Conservation (phyloP, 176 grass and related monocot genomes). For the Rhynchospora tenuis region DNA sequence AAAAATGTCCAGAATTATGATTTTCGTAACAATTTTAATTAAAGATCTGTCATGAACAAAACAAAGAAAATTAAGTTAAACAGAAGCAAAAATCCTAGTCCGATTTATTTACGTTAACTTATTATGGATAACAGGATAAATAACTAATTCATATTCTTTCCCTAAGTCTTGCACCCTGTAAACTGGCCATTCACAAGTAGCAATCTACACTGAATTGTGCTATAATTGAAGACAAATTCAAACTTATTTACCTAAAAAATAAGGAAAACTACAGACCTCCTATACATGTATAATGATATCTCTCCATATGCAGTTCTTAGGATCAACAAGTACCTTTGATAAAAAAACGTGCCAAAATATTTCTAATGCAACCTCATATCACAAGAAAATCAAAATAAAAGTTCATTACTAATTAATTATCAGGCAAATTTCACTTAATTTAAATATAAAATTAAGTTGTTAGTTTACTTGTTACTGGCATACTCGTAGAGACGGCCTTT, state of each 20-base stretch:
- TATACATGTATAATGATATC: not conserved
- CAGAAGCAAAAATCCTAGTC: not conserved
- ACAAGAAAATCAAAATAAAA: not conserved
- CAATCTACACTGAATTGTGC: not conserved
- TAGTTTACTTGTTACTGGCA: conserved; percentile 36
- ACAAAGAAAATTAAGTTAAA: not conserved
- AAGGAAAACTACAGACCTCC: not conserved
- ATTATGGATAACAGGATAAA: not conserved
- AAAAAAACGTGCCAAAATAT: not conserved
- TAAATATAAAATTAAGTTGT: not conserved
- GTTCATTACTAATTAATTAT: not conserved
- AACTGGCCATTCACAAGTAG: not conserved
- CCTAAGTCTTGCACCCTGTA: not conserved
- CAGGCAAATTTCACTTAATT: not conserved
- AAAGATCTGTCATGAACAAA: not conserved
- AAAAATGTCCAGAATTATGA: not conserved
- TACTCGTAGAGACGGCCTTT: conserved; percentile 50
- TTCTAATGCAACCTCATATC: not conserved
- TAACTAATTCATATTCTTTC: not conserved
- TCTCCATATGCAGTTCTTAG: not conserved
- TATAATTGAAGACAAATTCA: not conserved
- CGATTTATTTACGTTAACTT: not conserved
- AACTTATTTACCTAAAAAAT: not conserved
- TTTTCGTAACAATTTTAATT: not conserved
- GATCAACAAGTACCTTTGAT: not conserved